These are phyloP conservation scores for Aspergillus spinulosporus DNA, from an alignment of 2,329 filamentous ascomycete species.

Conservation along the genomic window DNA sequence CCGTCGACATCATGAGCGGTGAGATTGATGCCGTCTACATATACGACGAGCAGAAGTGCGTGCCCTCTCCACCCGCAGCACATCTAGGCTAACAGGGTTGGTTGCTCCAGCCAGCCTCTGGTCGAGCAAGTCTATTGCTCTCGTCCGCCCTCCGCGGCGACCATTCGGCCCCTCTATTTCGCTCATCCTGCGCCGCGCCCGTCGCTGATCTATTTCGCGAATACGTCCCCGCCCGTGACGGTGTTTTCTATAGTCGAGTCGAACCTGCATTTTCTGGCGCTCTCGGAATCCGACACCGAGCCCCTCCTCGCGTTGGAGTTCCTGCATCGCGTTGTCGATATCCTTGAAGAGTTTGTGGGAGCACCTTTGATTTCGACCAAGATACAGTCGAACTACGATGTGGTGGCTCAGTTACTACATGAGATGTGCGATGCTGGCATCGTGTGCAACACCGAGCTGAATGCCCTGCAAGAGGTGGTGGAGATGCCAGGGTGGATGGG, in stretches of 20 bases:
- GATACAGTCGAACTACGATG: slow-evolving; percentile 87
- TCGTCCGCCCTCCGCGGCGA: slow-evolving; percentile 72
- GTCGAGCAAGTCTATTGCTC: slow-evolving; percentile 87
- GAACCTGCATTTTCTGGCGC: slow-evolving; percentile 80
- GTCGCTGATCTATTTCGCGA: slow-evolving; percentile 80
- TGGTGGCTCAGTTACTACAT: slow-evolving; percentile 85
- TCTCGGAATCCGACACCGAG: slow-evolving; percentile 82
- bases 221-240: slow-evolving; percentile 79
- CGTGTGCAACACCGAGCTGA: slow-evolving; percentile 88
- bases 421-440: slow-evolving; percentile 96
- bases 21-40: slow-evolving; percentile 95
- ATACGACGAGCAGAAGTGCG: slow-evolving; percentile 91
- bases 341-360: slow-evolving; percentile 90
- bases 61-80: slow-evolving; percentile 2
- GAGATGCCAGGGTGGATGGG: slow-evolving; percentile 89
- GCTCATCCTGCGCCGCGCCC: slow-evolving; percentile 77
- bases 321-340: slow-evolving; percentile 87
- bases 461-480: slow-evolving; percentile 85
- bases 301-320: slow-evolving; percentile 91
- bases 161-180: slow-evolving; percentile 83
- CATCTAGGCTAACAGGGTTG: slow-evolving; percentile 18
- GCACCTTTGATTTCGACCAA: slow-evolving; percentile 81
- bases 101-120: slow-evolving; percentile 67
- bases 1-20: slow-evolving; percentile 66
- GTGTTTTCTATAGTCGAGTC: slow-evolving; percentile 87